phyloP scores from a whole-genome alignment of 495 filamentous ascomycete genomes.

The Penicillium lagena region DNA sequence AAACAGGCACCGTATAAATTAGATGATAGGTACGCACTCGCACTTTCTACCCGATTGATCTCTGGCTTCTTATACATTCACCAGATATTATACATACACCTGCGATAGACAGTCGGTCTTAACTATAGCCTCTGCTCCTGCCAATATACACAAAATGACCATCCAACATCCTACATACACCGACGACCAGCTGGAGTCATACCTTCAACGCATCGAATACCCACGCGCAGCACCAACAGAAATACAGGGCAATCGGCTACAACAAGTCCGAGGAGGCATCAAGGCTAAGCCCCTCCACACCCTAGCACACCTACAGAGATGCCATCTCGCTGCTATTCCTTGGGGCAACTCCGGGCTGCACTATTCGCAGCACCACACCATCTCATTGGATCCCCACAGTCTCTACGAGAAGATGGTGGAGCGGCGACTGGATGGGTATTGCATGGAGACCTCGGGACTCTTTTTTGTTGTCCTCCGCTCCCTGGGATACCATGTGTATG shows the following conservation, averaged over 20 bases:
- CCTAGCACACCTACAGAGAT: constrained; percentile 22
- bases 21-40: no score
- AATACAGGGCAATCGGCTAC: constrained; percentile 6
- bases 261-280: constrained; percentile 14
- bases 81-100: background rate
- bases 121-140: no score
- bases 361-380: constrained; percentile 47
- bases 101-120: no score
- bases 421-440: constrained; percentile 65
- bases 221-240: constrained; percentile 3
- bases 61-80: no score
- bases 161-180: constrained; percentile 15
- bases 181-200: constrained; percentile 24
- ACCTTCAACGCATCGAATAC: constrained; percentile 28
- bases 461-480: constrained; percentile 56
- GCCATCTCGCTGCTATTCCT: constrained; percentile 55
- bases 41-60: no score
- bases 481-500: constrained; percentile 53
- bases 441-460: constrained; percentile 68
- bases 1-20: no score
- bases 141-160: background rate
- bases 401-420: constrained; percentile 62
- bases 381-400: constrained; percentile 51
- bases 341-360: constrained; percentile 61
- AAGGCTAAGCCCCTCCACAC: constrained; percentile 15